Evolutionary conservation across 2,329 filamentous ascomycete species (phyloP).

Genomic region (Monosporascus sp.): DNA sequence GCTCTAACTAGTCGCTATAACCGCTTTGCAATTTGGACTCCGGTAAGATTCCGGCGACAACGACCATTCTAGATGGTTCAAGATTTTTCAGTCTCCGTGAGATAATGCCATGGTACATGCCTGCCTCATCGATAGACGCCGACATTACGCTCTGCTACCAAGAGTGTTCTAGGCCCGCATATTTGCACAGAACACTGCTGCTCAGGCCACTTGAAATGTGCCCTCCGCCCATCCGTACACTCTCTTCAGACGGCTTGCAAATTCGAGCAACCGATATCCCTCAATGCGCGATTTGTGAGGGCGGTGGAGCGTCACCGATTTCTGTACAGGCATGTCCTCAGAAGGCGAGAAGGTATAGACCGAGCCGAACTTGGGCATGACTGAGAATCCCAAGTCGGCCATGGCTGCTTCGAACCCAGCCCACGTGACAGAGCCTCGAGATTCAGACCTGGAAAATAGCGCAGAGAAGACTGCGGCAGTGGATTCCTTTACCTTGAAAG

Average conservation of each 20-base stretch:
- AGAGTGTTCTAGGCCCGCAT: no score
- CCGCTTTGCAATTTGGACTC: no score
- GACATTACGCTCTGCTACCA: no score
- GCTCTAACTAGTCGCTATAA: no score
- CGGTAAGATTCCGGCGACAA: no score
- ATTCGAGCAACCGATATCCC: constrained; percentile 21
- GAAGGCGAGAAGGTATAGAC: constrained; percentile 35
- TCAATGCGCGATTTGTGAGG: constrained; percentile 32
- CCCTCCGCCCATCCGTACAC: constrained; percentile 30
- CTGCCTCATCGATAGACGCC: no score
- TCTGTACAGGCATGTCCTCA: constrained; percentile 15
- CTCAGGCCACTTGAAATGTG: constrained; percentile 21
- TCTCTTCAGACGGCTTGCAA: constrained; percentile 26
- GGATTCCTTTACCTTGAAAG: constrained; percentile 31
- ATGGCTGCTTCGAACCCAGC: constrained; percentile 34
- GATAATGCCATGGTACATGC: no score
- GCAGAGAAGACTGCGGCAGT: constrained; percentile 33
- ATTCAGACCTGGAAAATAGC: constrained; percentile 25
- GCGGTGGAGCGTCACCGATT: constrained; percentile 30
- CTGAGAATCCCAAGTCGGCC: constrained; percentile 34
- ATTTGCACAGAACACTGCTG: no score
- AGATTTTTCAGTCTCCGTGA: no score
- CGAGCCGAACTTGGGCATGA: constrained; percentile 35
- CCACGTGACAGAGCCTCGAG: constrained; percentile 30
- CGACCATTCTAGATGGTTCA: no score